Conservation (phyloP, 2,329 filamentous ascomycete species). For the Neoascochyta sp. region DNA sequence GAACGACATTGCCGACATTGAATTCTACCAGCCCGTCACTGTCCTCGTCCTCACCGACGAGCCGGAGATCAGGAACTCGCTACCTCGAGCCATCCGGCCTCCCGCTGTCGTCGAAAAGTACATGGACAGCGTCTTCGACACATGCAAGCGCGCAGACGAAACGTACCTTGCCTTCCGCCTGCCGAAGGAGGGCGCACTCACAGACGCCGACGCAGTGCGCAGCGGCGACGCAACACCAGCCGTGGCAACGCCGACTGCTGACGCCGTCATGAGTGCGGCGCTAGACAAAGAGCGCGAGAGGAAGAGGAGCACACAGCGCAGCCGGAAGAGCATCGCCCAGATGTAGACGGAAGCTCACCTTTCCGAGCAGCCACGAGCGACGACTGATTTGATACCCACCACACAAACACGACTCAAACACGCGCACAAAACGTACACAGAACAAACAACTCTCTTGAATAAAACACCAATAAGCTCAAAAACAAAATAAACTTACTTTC, state of each 20-base stretch:
- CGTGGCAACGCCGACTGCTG: constrained; percentile 7
- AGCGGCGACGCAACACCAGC: constrained; percentile 13
- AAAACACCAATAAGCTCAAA: too few relatives aligned
- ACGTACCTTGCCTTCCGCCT: constrained; percentile 55
- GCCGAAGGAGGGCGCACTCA: constrained; percentile 38
- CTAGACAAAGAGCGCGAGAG: neutral
- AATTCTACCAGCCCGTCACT: constrained; percentile 68
- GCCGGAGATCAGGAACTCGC: constrained; percentile 51
- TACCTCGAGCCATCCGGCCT: constrained; percentile 54
- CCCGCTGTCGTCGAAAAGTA: constrained; percentile 37
- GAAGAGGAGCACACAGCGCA: too few relatives aligned
- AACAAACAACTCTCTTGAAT: too few relatives aligned
- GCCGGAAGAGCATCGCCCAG: too few relatives aligned
- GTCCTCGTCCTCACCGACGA: constrained; percentile 54
- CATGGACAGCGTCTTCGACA: constrained; percentile 50
- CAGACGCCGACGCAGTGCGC: constrained; percentile 1
- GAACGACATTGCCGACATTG: constrained; percentile 44
- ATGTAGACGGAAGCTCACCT: too few relatives aligned
- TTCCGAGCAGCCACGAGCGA: too few relatives aligned
- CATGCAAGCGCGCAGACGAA: constrained; percentile 53
- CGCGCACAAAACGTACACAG: too few relatives aligned
- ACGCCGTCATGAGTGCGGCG: constrained; percentile 10
- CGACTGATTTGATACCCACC: too few relatives aligned
- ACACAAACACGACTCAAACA: too few relatives aligned
- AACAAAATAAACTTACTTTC: too few relatives aligned